Evolutionary conservation across 176 grass and related monocot species (phyloP).

Genomic region (Musa acuminata): DNA sequence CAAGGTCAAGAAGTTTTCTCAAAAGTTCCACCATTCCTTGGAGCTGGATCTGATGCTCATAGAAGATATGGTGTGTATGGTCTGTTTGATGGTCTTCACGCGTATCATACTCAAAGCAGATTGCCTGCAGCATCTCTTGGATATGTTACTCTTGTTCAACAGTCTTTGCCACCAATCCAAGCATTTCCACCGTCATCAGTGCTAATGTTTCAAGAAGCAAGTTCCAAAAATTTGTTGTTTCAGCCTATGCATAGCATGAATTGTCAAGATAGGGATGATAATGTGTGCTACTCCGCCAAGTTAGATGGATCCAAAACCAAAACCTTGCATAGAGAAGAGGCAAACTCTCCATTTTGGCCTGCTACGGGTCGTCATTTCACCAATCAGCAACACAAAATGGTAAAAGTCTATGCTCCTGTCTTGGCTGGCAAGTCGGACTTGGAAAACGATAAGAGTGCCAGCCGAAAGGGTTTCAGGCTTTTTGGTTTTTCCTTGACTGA

Average conservation of each 20-base stretch:
- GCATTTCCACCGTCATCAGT: slow-evolving; percentile 54
- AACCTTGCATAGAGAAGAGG: slow-evolving; percentile 24
- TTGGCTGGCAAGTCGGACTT: slow-evolving; percentile 23
- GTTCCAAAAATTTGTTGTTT: slow-evolving; percentile 19
- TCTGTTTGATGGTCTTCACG: slow-evolving; percentile 23
- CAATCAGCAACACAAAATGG: slow-evolving; percentile 16
- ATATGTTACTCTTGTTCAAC: slow-evolving; percentile 28
- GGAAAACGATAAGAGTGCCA: slow-evolving; percentile 21
- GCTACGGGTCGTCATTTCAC: slow-evolving; percentile 19
- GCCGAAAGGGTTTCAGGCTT: slow-evolving; percentile 43
- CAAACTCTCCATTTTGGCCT: slow-evolving; percentile 35
- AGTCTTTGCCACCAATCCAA: slow-evolving; percentile 28
- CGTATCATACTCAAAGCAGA: slow-evolving; percentile 29
- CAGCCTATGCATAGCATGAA: slow-evolving; percentile 10
- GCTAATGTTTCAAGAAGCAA: slow-evolving; percentile 40
- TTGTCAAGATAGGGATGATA: slow-evolving; percentile 19
- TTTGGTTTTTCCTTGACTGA: slow-evolving; percentile 62
- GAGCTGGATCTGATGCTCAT: slow-evolving; percentile 31
- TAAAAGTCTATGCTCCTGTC: slow-evolving; percentile 9
- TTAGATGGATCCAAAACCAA: slow-evolving; percentile 7
- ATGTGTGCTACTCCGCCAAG: slow-evolving; percentile 20
- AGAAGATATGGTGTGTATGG: slow-evolving; percentile 25
- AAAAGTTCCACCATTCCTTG: slow-evolving; percentile 33
- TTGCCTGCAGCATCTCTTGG: slow-evolving; percentile 30
- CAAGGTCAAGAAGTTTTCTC: slow-evolving; percentile 98